These are phyloP conservation scores for Eudorina sp. DNA, from an alignment of 139 green algal species.

Conservation along the genomic window DNA sequence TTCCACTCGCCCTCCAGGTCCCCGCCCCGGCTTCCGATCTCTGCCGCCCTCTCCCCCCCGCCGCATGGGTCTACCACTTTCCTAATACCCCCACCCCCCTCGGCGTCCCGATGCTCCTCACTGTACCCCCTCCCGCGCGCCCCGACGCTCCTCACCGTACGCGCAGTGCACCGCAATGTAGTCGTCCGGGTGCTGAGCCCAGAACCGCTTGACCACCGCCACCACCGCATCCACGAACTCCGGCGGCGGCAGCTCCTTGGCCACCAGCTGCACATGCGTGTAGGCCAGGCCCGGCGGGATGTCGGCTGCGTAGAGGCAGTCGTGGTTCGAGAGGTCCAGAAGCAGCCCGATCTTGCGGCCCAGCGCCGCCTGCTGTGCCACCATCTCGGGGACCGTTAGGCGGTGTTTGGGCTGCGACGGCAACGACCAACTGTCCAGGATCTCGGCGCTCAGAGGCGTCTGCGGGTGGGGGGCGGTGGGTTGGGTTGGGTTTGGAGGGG, in stretches of 20 bases:
- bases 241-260: conserved; percentile 77
- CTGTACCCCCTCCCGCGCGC: no score
- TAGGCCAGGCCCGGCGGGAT: conserved; percentile 72
- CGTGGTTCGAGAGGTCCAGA: conserved; percentile 88
- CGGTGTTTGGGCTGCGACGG: conserved; percentile 68
- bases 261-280: conserved; percentile 65
- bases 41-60: no score
- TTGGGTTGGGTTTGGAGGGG: no score
- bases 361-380: conserved; percentile 57
- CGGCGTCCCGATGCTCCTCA: no score
- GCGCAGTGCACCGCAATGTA: conserved; percentile 91
- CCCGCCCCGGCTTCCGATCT: no score
- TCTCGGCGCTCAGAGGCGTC: conserved; percentile 73
- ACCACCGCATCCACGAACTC: conserved; percentile 74
- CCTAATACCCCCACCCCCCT: no score
- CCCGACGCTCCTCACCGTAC: conserved; percentile 78
- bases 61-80: no score
- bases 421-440: conserved; percentile 77
- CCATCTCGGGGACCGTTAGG: conserved; percentile 72
- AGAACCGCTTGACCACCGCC: conserved; percentile 67
- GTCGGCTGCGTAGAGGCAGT: conserved; percentile 86
- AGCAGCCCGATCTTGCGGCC: conserved; percentile 67
- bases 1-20: no score
- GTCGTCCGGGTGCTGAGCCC: conserved; percentile 61
- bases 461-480: conserved; percentile 55